Evolutionary conservation across 2,329 filamentous ascomycete species (phyloP).

Genomic region (Fusarium tjaetaba): DNA sequence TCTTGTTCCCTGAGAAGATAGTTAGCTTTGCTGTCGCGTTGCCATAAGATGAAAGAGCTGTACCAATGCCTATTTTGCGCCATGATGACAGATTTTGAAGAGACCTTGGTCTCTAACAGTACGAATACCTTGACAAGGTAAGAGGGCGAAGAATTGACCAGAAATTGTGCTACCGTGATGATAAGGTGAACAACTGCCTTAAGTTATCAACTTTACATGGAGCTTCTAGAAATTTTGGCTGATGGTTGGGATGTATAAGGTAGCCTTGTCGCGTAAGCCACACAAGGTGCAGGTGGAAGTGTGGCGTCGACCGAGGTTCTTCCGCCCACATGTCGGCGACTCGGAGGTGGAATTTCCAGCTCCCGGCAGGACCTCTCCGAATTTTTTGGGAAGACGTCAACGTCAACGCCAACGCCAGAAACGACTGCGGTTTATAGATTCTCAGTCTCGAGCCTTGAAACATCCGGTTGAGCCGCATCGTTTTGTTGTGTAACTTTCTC

Average conservation of each 20-base stretch:
- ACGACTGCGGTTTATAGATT: slow-evolving; percentile 11
- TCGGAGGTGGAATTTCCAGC: slow-evolving; percentile 41
- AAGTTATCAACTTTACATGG: slow-evolving; percentile 11
- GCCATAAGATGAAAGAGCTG: slow-evolving; percentile 31
- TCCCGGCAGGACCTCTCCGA: slow-evolving; percentile 29
- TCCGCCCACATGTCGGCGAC: slow-evolving; percentile 29
- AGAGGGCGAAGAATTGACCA: background rate
- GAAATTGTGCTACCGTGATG: background rate
- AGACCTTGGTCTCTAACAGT: slow-evolving; percentile 1
- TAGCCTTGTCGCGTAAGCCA: slow-evolving; percentile 31
- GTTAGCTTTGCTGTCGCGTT: slow-evolving; percentile 27
- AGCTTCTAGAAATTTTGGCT: slow-evolving; percentile 44
- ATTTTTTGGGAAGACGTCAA: slow-evolving; percentile 40
- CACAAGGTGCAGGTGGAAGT: background rate
- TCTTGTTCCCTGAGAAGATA: slow-evolving; percentile 84
- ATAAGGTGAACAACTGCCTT: slow-evolving; percentile 4
- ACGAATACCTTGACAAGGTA: background rate
- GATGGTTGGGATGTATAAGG: slow-evolving; percentile 22
- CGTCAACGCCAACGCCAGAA: slow-evolving; percentile 10
- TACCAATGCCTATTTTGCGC: slow-evolving; percentile 80
- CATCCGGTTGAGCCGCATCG: slow-evolving; percentile 8
- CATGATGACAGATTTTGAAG: slow-evolving; percentile 60
- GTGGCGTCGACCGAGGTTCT: slow-evolving; percentile 46
- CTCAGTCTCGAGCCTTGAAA: slow-evolving; percentile 30
- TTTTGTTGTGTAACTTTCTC: background rate